These are phyloP conservation scores for Pichia sp. DNA, from an alignment of 1,139 yeast species.

Conservation along the genomic window DNA sequence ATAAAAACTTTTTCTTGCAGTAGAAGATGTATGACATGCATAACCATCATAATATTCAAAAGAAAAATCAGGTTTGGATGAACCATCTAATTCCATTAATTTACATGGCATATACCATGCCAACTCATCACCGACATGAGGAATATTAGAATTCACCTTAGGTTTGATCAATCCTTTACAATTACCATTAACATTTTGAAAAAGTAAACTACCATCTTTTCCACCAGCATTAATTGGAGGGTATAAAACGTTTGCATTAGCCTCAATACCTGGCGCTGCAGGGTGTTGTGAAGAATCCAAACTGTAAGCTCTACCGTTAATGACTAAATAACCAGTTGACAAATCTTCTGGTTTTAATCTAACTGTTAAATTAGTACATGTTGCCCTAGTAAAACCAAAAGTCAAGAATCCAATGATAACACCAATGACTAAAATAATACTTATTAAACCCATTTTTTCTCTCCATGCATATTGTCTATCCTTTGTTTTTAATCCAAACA, in stretches of 20 bases:
- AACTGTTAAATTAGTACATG: slow-evolving; percentile 50
- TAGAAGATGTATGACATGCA: slow-evolving; percentile 79
- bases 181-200: slow-evolving; percentile 93
- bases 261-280: slow-evolving; percentile 66
- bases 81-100: slow-evolving; percentile 61
- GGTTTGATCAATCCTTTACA: slow-evolving; percentile 82
- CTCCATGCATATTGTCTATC: slow-evolving; percentile 95
- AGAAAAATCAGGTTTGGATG: slow-evolving; percentile 57
- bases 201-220: slow-evolving; percentile 77
- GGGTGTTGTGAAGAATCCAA: slow-evolving; percentile 71
- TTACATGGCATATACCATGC: slow-evolving; percentile 98
- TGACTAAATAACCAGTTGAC: slow-evolving; percentile 54
- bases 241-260: slow-evolving; percentile 64
- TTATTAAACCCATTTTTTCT: slow-evolving; percentile 81
- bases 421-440: slow-evolving; percentile 69
- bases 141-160: slow-evolving; percentile 62
- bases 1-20: slow-evolving; percentile 67
- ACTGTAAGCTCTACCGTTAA: slow-evolving; percentile 78
- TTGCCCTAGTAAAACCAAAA: slow-evolving; percentile 85
- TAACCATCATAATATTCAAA: slow-evolving; percentile 63
- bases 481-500: slow-evolving; percentile 72
- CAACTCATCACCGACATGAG: slow-evolving; percentile 55
- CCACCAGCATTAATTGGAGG: slow-evolving; percentile 91
- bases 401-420: slow-evolving; percentile 79
- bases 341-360: slow-evolving; percentile 59